Evolutionary conservation across 108 stramenopile genomes (phyloP).

Genomic region (Nannochloropsis gaditana): DNA sequence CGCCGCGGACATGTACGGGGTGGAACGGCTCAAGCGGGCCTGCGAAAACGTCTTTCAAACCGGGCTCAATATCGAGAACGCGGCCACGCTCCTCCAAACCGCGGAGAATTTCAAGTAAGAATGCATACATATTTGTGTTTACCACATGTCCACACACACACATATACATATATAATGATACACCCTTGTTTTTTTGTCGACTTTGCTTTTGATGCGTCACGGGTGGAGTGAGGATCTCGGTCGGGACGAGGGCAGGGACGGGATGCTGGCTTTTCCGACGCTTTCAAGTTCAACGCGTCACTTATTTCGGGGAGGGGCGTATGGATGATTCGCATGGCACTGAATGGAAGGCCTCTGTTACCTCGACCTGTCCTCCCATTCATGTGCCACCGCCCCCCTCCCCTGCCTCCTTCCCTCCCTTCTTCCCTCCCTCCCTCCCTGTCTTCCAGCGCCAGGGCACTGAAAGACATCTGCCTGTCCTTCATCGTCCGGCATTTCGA

Average conservation of each 20-base stretch:
- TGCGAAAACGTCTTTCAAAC: background rate
- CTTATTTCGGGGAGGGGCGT: no score
- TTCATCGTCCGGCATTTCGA: background rate
- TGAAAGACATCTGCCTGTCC: background rate
- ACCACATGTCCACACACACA: no score
- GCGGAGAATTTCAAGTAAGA: background rate
- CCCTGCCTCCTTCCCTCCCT: background rate
- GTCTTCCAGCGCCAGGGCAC: background rate
- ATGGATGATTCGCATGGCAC: no score
- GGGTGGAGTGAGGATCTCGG: no score
- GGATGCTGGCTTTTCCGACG: no score
- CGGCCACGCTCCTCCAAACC: background rate
- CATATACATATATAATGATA: no score
- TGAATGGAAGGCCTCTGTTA: no score
- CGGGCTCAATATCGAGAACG: background rate
- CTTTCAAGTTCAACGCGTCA: no score
- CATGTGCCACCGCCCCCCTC: background rate
- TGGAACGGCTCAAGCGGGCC: background rate
- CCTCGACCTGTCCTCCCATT: background rate
- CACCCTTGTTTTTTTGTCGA: no score
- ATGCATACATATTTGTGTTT: no score
- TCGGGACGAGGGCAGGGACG: no score
- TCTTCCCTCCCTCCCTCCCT: constrained; percentile 9
- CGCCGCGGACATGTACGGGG: constrained; percentile 5
- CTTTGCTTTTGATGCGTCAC: no score